These are phyloP conservation scores for Chenopodium formosanum DNA, from an alignment of 148 eudicot genomes.

Conservation along the genomic window DNA sequence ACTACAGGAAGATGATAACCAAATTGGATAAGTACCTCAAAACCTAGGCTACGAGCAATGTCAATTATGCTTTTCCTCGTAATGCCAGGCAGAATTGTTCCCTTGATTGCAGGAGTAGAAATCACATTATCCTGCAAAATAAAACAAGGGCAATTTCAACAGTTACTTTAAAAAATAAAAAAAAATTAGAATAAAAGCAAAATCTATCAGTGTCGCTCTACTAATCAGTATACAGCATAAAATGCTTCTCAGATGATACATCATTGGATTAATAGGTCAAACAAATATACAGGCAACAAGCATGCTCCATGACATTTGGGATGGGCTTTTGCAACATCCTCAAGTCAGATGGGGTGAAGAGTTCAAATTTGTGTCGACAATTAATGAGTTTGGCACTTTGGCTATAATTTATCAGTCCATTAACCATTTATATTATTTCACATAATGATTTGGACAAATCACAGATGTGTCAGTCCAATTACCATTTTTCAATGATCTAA, in stretches of 20 bases:
- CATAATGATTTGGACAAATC: too few relatives aligned
- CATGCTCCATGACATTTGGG: neutral
- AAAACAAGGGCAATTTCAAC: neutral
- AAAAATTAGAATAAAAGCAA: neutral
- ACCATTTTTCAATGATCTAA: neutral
- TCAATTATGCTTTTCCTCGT: slow-evolving; percentile 95
- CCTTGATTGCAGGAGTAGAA: slow-evolving; percentile 79
- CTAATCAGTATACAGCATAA: neutral
- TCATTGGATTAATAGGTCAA: neutral
- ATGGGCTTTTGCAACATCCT: neutral
- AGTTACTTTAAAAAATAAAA: neutral
- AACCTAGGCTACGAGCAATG: slow-evolving; percentile 81
- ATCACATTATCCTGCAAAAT: slow-evolving; percentile 66
- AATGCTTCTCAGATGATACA: neutral
- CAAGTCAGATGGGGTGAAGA: neutral
- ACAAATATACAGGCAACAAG: neutral
- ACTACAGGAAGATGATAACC: neutral
- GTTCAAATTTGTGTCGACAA: neutral
- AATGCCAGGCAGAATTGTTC: slow-evolving; percentile 95
- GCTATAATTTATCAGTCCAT: too few relatives aligned
- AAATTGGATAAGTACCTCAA: slow-evolving; percentile 52
- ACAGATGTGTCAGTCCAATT: neutral
- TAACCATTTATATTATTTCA: too few relatives aligned
- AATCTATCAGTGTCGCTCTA: neutral
- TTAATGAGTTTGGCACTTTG: neutral